These are phyloP conservation scores for Sporobolomyces phaffii DNA, from an alignment of 768 basidiomycete genomes.

Conservation along the genomic window DNA sequence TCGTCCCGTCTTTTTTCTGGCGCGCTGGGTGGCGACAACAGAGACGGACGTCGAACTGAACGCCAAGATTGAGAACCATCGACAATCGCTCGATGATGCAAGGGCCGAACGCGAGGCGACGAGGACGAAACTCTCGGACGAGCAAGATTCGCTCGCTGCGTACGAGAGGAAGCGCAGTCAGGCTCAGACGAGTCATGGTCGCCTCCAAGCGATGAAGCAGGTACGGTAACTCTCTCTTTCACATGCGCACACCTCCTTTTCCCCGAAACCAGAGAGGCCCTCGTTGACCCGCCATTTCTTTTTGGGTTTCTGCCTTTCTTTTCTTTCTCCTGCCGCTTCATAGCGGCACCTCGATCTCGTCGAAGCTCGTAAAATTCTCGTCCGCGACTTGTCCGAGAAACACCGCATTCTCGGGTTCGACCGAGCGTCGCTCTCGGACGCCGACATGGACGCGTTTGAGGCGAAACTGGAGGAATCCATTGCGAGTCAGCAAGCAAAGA, in stretches of 20 bases:
- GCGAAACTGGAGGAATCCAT: conserved; percentile 54
- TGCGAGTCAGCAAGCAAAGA: conserved; percentile 19
- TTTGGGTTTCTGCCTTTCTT: not conserved
- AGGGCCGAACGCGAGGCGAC: conserved; percentile 84
- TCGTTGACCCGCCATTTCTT: no score
- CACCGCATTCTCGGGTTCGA: conserved; percentile 70
- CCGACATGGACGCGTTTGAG: conserved; percentile 66
- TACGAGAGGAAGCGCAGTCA: conserved; percentile 37
- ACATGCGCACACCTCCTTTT: no score
- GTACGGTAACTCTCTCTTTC: no score
- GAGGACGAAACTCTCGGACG: conserved; percentile 90
- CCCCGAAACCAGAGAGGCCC: no score
- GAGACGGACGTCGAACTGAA: conserved; percentile 66
- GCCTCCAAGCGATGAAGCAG: conserved; percentile 65
- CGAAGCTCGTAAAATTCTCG: conserved; percentile 63
- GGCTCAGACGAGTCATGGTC: conserved; percentile 50
- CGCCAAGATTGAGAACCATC: conserved; percentile 95
- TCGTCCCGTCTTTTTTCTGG: not conserved
- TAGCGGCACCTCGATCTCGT: conserved; percentile 71
- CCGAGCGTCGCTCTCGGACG: conserved; percentile 62
- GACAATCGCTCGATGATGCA: conserved; percentile 72
- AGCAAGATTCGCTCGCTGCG: conserved; percentile 24
- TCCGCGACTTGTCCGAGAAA: conserved; percentile 63
- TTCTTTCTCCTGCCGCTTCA: not conserved
- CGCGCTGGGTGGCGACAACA: not conserved